Evolutionary conservation across 805 yeast genomes (phyloP).

Genomic region (Candida railenensis): DNA sequence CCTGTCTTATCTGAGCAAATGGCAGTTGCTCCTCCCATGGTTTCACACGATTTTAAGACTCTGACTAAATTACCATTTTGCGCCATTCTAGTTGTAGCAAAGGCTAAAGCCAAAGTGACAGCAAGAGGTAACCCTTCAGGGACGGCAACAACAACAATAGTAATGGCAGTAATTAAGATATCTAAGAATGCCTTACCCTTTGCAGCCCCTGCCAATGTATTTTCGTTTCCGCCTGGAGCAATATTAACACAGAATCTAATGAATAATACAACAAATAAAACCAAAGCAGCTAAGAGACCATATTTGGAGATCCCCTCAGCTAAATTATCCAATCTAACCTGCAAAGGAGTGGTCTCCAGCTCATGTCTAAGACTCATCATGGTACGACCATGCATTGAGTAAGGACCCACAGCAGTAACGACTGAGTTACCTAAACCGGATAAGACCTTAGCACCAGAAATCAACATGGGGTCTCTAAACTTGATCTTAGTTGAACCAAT

Average conservation of each 20-base stretch:
- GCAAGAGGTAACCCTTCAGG: conserved; percentile 99
- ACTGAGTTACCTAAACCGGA: conserved; percentile 85
- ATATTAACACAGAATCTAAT: conserved; percentile 68
- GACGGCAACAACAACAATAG: conserved; percentile 96
- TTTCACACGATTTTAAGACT: conserved; percentile 90
- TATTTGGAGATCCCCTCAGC: conserved; percentile 96
- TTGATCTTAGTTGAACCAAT: conserved; percentile 37
- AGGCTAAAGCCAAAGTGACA: conserved; percentile 93
- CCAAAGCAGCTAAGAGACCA: conserved; percentile 80
- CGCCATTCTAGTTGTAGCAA: conserved; percentile 98
- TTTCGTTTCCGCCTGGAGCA: conserved; percentile 48
- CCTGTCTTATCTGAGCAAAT: conserved; percentile 98
- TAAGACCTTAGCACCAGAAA: conserved; percentile 86
- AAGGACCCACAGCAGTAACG: conserved; percentile 85
- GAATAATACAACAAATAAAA: conserved; percentile 79
- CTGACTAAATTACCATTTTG: conserved; percentile 95
- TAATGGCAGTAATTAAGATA: conserved; percentile 85
- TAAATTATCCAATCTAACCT: conserved; percentile 70
- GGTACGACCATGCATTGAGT: conserved; percentile 90
- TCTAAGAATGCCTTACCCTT: conserved; percentile 85
- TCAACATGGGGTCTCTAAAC: conserved; percentile 75
- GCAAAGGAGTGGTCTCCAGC: conserved; percentile 85
- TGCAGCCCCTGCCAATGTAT: conserved; percentile 54
- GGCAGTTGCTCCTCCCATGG: conserved; percentile 98
- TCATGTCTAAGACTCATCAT: conserved; percentile 78